Evolutionary conservation across 805 yeast species (phyloP).

Genomic region (Candida insectorum): DNA sequence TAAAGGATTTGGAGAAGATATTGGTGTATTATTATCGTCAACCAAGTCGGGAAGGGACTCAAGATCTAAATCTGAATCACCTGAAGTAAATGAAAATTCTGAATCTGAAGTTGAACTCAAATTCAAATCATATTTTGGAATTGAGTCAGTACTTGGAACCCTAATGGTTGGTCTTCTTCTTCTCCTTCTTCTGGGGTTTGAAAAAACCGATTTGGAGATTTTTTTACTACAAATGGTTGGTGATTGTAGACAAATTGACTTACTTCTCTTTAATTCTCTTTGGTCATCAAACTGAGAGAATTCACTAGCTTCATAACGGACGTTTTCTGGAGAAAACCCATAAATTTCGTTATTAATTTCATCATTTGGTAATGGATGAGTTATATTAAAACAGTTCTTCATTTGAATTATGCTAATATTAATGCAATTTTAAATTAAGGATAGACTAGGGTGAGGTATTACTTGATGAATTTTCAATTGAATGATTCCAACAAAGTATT

Average conservation of each 20-base stretch:
- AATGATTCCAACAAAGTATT: slow-evolving; percentile 14
- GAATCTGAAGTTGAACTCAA: slow-evolving; percentile 7
- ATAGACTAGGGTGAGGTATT: slow-evolving; percentile 24
- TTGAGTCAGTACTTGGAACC: background rate
- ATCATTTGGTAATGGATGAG: slow-evolving; percentile 23
- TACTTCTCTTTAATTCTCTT: slow-evolving; percentile 14
- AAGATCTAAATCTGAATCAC: slow-evolving; percentile 24
- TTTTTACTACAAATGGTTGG: no score
- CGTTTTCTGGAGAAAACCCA: slow-evolving; percentile 17
- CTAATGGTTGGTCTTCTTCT: slow-evolving; percentile 10
- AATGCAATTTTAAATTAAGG: slow-evolving; percentile 11
- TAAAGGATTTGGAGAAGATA: slow-evolving; percentile 9
- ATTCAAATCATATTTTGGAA: background rate
- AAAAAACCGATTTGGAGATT: background rate
- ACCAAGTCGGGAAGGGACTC: slow-evolving; percentile 38
- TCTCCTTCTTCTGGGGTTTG: slow-evolving; percentile 7
- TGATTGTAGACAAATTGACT: slow-evolving; percentile 12
- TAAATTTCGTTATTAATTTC: slow-evolving; percentile 20
- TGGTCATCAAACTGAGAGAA: no score
- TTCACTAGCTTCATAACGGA: slow-evolving; percentile 6
- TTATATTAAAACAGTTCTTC: slow-evolving; percentile 12
- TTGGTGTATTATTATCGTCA: slow-evolving; percentile 19
- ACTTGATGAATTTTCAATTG: slow-evolving; percentile 10
- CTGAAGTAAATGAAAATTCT: slow-evolving; percentile 13
- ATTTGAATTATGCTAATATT: slow-evolving; percentile 8